Evolutionary conservation across 139 green algal genomes (phyloP), one percentile per base, ranked within the genome.

Genomic region (Cymbomonas tetramitiformis): DNA sequence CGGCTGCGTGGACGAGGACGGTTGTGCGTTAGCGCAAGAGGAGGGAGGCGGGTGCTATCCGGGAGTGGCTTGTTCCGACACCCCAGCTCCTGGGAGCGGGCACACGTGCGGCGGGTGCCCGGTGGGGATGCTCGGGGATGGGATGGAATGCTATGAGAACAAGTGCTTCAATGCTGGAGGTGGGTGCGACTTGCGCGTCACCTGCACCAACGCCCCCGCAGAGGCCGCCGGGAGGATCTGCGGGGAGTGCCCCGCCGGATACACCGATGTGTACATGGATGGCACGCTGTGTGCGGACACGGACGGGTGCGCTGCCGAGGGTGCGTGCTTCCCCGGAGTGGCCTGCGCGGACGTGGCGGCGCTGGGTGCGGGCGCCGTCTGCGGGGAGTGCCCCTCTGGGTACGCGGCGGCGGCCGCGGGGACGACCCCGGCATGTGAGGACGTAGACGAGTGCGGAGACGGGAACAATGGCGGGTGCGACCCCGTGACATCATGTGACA

Each of bases 91-190:
- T 21, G 51, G 46, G 8, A 18, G 5, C n/a, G 29, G 18, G 19
- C 46, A 47, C 51, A n/a, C 8, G 10, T 58, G 51, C 51, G 51
- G 30, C 30, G 26, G 12, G 30, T 58, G 51, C 51, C 51, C 51
- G 18, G 25, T 23, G 9, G 51, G 51, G 15, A 30, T 47, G 4
- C 29, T 32, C 4, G 28, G 28, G n/a, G 30, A 58, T 33, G 51
- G 51, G 18, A 10, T 29, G 30, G 46, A 31, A 23, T 58, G 51
- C 51, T n/a, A n/a, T n/a, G 15, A 43, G 36, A 43, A 58, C 21
- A 10, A 15, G 21, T 58, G 51, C 30, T 39, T 39, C 9, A 10
- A 8, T n/a, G 30, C 29, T 33, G 36, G 36, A 26, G 51, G 30
- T 4, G 51, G 51, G 4, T 58, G 30, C 9, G 31, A 19, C 4